Percentiles rank a stretch among this genome's conserved stretches.
Conservation (phyloP, 2,329 filamentous ascomycete genomes). For the Clonostachys solani region DNA sequence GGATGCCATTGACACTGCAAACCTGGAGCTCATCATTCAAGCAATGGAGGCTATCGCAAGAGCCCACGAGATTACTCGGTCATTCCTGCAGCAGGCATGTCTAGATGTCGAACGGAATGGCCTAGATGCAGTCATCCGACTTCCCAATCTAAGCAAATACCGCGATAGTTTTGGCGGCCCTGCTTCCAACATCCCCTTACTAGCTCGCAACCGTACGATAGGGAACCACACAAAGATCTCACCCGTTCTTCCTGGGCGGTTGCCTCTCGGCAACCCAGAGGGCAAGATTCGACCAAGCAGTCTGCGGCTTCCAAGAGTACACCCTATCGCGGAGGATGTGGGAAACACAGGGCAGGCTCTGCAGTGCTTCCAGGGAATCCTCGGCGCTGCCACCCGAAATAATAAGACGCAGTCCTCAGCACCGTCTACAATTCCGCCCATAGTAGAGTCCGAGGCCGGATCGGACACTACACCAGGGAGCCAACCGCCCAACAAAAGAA, state of each 20-base stretch:
- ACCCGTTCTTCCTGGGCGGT: conserved; percentile 36
- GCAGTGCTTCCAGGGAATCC: conserved; percentile 21
- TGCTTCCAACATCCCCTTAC: conserved; percentile 37
- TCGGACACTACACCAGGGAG: too few species aligned
- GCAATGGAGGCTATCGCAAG: conserved; percentile 75
- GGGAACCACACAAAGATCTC: conserved; percentile 32
- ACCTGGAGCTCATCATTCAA: conserved; percentile 71
- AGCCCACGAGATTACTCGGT: conserved; percentile 71
- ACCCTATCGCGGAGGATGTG: not conserved
- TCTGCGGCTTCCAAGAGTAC: not conserved
- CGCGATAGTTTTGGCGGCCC: conserved; percentile 18
- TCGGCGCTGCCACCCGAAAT: conserved; percentile 24
- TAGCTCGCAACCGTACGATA: conserved; percentile 35
- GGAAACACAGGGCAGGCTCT: not conserved
- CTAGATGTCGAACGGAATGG: conserved; percentile 67
- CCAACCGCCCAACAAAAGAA: conserved; percentile 20
- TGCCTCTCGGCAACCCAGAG: conserved; percentile 27
- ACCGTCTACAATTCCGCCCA: too few species aligned
- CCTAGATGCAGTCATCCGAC: conserved; percentile 24
- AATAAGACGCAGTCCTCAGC: conserved; percentile 3
- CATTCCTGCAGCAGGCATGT: conserved; percentile 80
- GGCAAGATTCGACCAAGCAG: conserved; percentile 4
- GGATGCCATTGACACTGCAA: conserved; percentile 23
- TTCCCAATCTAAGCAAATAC: conserved; percentile 28
- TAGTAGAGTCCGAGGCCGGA: too few species aligned